A percentile compares a stretch with the other conserved stretches of the same genome.
Conservation (phyloP, 208 protist species). For the Wallacemonas collosoma region DNA sequence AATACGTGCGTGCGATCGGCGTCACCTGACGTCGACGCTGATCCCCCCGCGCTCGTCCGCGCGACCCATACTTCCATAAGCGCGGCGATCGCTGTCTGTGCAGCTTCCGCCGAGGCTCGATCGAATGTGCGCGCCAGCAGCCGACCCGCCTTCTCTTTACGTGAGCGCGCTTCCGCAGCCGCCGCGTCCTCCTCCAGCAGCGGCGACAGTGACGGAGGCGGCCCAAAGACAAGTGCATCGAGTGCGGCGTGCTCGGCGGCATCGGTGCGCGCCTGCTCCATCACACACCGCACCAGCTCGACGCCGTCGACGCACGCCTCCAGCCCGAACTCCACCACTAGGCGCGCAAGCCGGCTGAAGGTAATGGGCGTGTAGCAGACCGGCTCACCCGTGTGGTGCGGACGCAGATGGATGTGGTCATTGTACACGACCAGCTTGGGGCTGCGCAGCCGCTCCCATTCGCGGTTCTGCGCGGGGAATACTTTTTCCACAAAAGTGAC, state of each 20-base stretch:
- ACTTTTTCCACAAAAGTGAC: constrained; percentile 63
- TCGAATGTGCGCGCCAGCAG: constrained; percentile 6
- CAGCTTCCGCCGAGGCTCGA: constrained; percentile 5
- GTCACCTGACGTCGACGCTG: no score
- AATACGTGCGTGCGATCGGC: constrained; percentile 20
- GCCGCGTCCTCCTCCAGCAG: constrained; percentile 10
- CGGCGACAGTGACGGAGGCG: not conserved
- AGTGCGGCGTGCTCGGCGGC: constrained; percentile 67
- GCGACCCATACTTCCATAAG: constrained; percentile 22
- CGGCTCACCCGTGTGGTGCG: constrained; percentile 1
- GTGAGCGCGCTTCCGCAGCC: constrained; percentile 6
- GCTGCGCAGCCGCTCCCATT: constrained; percentile 62
- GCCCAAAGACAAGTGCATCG: constrained; percentile 63
- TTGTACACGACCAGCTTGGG: constrained; percentile 69
- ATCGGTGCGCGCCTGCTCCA: constrained; percentile 66
- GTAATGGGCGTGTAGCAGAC: constrained; percentile 35
- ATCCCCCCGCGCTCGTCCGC: not conserved
- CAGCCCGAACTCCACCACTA: constrained; percentile 79
- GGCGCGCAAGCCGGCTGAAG: constrained; percentile 37
- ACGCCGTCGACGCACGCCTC: constrained; percentile 70
- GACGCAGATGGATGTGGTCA: constrained; percentile 65
- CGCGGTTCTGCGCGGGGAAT: constrained; percentile 49
- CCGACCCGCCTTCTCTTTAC: constrained; percentile 16
- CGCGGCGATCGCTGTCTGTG: constrained; percentile 13
- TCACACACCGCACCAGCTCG: constrained; percentile 60